Conservation (phyloP, 163 green algal genomes). For the Coccomyxa subellipsoidea region DNA sequence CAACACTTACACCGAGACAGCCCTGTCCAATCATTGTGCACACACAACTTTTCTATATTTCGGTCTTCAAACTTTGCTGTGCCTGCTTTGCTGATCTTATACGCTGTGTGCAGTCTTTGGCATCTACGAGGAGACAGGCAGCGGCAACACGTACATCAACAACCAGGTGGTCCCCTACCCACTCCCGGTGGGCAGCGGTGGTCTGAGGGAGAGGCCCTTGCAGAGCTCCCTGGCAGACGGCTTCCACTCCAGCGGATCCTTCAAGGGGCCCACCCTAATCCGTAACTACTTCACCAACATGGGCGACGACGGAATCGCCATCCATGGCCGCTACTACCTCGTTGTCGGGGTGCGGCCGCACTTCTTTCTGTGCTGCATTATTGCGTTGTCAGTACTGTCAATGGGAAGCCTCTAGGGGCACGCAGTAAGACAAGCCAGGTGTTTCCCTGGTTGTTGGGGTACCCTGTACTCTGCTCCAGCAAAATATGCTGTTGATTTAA, state of each 20-base stretch:
- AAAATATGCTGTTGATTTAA: too few relatives aligned
- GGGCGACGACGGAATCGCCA: not conserved
- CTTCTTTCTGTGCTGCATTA: not conserved
- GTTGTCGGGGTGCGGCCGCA: not conserved
- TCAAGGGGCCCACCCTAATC: not conserved
- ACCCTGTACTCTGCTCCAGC: too few relatives aligned
- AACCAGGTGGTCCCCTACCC: conserved; percentile 2
- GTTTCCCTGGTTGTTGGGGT: too few relatives aligned
- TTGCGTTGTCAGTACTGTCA: too few relatives aligned
- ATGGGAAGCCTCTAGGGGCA: too few relatives aligned
- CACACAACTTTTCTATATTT: too few relatives aligned
- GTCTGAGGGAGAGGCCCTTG: not conserved
- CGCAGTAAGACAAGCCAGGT: too few relatives aligned
- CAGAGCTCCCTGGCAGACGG: not conserved
- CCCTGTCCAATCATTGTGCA: too few relatives aligned
- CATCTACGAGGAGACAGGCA: conserved; percentile 4
- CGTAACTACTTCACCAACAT: not conserved
- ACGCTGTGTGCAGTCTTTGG: not conserved
- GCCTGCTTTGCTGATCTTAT: too few relatives aligned
- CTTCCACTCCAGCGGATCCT: not conserved
- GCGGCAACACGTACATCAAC: not conserved
- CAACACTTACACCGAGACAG: too few relatives aligned
- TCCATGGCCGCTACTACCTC: not conserved
- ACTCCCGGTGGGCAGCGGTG: not conserved
- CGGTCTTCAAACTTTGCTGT: too few relatives aligned